Conservation (phyloP, 2,329 filamentous ascomycete genomes). For the Fusarium algeriense region DNA sequence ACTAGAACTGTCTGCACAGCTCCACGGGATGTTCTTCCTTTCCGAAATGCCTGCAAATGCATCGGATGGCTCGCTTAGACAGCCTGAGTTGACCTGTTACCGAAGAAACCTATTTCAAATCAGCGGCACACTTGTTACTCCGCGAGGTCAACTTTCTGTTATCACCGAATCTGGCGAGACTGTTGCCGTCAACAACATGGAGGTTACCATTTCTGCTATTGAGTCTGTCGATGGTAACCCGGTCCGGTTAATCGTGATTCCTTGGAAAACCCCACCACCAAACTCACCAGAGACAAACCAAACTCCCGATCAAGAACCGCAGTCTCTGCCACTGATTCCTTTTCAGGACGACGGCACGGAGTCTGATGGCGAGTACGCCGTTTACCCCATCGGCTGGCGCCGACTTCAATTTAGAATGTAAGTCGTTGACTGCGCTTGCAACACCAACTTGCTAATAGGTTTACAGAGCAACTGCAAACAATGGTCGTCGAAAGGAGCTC, state of each 20-base stretch:
- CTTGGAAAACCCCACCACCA: conserved; percentile 95
- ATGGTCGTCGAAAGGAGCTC: conserved; percentile 91
- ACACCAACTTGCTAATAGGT: conserved; percentile 17
- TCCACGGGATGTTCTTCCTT: conserved; percentile 91
- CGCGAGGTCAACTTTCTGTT: conserved; percentile 81
- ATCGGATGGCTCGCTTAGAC: conserved; percentile 68
- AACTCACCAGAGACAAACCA: conserved; percentile 76
- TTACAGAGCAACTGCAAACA: conserved; percentile 88
- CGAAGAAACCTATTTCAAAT: conserved; percentile 96
- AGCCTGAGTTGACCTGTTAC: conserved; percentile 93
- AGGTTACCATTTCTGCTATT: conserved; percentile 90
- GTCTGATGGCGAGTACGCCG: conserved; percentile 82
- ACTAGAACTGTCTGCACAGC: conserved; percentile 76
- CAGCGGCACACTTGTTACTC: conserved; percentile 86
- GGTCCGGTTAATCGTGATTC: conserved; percentile 94
- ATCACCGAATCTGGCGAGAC: conserved; percentile 87
- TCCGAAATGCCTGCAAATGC: conserved; percentile 79
- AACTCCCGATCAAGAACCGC: conserved; percentile 83
- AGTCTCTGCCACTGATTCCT: conserved; percentile 79
- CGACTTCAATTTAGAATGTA: conserved; percentile 89
- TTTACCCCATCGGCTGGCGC: conserved; percentile 94
- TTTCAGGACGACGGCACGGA: conserved; percentile 71
- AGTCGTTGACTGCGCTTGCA: conserved; percentile 47
- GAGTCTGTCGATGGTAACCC: conserved; percentile 94
- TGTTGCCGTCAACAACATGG: conserved; percentile 83